Percentiles rank a stretch among this genome's conserved stretches.
Evolutionary conservation across 768 basidiomycete genomes (phyloP).

Genomic region (Lyophyllum decastes): DNA sequence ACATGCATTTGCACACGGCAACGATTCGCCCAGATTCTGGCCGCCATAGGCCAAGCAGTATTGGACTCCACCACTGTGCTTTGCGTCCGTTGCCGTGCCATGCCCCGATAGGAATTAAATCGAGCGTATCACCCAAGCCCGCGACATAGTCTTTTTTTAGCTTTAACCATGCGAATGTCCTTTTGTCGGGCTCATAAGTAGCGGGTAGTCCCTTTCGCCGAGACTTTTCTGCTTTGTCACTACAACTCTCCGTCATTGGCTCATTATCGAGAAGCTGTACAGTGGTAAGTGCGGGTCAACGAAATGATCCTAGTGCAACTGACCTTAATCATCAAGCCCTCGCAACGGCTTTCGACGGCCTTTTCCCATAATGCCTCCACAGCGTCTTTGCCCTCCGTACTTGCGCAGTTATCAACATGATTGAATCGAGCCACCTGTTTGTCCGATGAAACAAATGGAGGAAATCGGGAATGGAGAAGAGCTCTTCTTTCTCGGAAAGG

Average conservation of each 20-base stretch:
- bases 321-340: conserved; percentile 95
- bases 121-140: conserved; percentile 75
- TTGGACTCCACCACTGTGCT: conserved; percentile 90
- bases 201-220: conserved; percentile 74
- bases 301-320: conserved; percentile 18
- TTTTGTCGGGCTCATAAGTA: conserved; percentile 89
- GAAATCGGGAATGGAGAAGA: conserved; percentile 65
- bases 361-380: conserved; percentile 77
- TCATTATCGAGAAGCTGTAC: conserved; percentile 66
- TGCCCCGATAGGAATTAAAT: conserved; percentile 74
- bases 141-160: conserved; percentile 91
- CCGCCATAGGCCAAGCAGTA: conserved; percentile 80
- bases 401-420: conserved; percentile 75
- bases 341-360: conserved; percentile 76
- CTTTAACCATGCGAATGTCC: conserved; percentile 87
- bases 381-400: conserved; percentile 56
- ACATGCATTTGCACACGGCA: conserved; percentile 91
- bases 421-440: conserved; percentile 57
- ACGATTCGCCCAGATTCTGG: conserved; percentile 59
- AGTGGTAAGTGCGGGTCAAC: background rate
- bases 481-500: conserved; percentile 73
- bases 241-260: conserved; percentile 32
- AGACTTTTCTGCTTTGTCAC: conserved; percentile 30
- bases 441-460: conserved; percentile 46
- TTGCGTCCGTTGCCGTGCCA: conserved; percentile 93